Base-by-base conservation (phyloP, 495 filamentous ascomycete species). In the Podospora tetraspora region DNA sequence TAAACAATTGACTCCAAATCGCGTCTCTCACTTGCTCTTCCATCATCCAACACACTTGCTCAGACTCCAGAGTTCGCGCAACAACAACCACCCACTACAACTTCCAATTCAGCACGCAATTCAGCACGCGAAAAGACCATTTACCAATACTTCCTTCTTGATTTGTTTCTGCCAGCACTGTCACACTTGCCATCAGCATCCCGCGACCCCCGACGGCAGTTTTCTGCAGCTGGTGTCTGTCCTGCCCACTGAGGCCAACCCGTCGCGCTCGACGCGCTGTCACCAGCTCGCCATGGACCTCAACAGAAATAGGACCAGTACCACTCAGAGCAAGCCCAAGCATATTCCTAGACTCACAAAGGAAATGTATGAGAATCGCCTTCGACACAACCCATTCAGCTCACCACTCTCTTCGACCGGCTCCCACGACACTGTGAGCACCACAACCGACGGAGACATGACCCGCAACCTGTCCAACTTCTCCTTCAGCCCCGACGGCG, bases 361-460 rank as follows among this genome's bases (percentile, higher is more conserved):
- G 68, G 76, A 78, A 63, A 78, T 78, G 75, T 68, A 73, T 30
- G 73, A 78, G 60, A 74, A 72, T 58, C 71, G 76, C 30, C 71
- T 76, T 30, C 66, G 74, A 27, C 69, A 83, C 66, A 79, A 83
- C 71, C 81, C 82, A 52, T 84, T 82, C 69, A 81, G 79, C 69
- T 82, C 80, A 19, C 82, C 82, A 19, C 82, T 82, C 10, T 81
- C 82, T n/a, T 84, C 82, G 34, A 84, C 82, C 61, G 82, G 82
- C 63, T 80, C 80, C 64, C 81, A 84, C 75, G 82, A 81, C 75
- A 83, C 81, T 32, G 77, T 84, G 69, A 84, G 81, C 68, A 79
- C 80, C 59, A 78, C 75, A 19, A 76, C 75, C 69, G 75, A 74
- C 32, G 32, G 32, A 19, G 76, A 76, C 24, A 72, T 78, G 59